These are phyloP conservation scores for Pythium brassicae DNA, from an alignment of 352 stramenopile species.

Conservation along the genomic window DNA sequence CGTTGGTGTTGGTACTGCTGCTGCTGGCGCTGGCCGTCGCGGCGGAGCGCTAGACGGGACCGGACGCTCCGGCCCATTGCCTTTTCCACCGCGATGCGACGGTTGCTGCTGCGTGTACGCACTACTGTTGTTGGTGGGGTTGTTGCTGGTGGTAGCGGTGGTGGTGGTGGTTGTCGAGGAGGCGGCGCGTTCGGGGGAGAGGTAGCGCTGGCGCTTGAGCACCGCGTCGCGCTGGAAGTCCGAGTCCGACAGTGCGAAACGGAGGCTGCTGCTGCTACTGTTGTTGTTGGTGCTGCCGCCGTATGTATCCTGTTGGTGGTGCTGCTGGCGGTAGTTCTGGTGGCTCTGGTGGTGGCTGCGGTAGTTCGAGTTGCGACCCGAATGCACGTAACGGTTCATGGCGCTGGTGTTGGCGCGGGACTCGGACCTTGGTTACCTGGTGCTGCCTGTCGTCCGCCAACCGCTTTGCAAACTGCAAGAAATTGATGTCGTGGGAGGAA, in stretches of 20 bases:
- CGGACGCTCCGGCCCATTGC: not conserved
- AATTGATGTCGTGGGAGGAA: too few relatives aligned
- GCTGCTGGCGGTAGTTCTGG: not conserved
- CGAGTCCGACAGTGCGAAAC: constrained; percentile 54
- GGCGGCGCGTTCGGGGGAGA: constrained; percentile 21
- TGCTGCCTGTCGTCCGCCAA: too few relatives aligned
- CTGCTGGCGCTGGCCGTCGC: not conserved
- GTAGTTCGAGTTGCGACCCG: not conserved
- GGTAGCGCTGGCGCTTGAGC: constrained; percentile 49
- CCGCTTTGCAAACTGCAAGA: too few relatives aligned
- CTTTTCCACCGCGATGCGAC: not conserved
- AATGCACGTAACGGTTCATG: not conserved
- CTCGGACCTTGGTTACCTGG: too few relatives aligned
- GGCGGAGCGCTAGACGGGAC: not conserved
- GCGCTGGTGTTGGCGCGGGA: too few relatives aligned
- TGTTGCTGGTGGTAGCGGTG: not conserved
- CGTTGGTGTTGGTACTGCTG: too few relatives aligned
- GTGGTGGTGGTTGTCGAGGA: not conserved
- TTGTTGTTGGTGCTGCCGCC: not conserved
- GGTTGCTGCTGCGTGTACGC: constrained; percentile 1
- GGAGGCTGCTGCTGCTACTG: not conserved
- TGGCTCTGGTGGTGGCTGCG: not conserved
- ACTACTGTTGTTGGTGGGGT: not conserved
- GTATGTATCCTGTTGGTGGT: not conserved
- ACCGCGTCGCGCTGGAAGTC: constrained; percentile 54